Evolutionary conservation across 1,284 basidiomycete genomes (phyloP).

Genomic region (Boletus smithii): DNA sequence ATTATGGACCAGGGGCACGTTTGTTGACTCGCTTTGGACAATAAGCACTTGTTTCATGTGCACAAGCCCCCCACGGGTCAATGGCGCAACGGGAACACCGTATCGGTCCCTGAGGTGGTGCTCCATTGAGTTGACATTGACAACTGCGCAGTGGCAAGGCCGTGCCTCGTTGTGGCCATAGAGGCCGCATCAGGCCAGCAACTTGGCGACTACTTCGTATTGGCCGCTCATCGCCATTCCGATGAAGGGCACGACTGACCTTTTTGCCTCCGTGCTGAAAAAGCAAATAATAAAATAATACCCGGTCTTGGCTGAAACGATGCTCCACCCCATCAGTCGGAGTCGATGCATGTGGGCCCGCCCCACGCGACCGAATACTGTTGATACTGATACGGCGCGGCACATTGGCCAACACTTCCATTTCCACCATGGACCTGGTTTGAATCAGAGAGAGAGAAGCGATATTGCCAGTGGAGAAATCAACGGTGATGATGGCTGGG

Average conservation of each 20-base stretch:
- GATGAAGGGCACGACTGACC: too few species aligned
- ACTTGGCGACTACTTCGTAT: too few species aligned
- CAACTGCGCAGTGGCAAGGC: slow-evolving; percentile 4
- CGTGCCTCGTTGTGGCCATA: slow-evolving; percentile 8
- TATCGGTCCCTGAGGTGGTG: slow-evolving; percentile 1
- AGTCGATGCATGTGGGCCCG: neutral
- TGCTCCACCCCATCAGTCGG: neutral
- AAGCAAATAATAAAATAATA: neutral
- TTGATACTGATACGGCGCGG: neutral
- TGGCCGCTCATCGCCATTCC: slow-evolving; percentile 7
- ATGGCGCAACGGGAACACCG: neutral
- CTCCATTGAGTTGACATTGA: slow-evolving; percentile 5
- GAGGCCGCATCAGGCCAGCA: too few species aligned
- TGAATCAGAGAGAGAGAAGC: slow-evolving; percentile 1
- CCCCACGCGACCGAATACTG: slow-evolving; percentile 4
- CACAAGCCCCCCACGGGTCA: neutral
- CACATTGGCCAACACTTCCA: slow-evolving; percentile 1
- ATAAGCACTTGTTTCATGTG: neutral
- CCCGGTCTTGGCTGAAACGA: slow-evolving; percentile 6
- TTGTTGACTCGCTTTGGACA: slow-evolving; percentile 4
- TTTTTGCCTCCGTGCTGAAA: too few species aligned
- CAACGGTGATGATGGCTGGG: slow-evolving; percentile 18
- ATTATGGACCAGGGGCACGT: slow-evolving; percentile 3
- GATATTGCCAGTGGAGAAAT: slow-evolving; percentile 15
- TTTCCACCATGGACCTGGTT: slow-evolving; percentile 1